Base-by-base conservation (phyloP, 768 basidiomycete species). In the Psilocybe tampanensis region DNA sequence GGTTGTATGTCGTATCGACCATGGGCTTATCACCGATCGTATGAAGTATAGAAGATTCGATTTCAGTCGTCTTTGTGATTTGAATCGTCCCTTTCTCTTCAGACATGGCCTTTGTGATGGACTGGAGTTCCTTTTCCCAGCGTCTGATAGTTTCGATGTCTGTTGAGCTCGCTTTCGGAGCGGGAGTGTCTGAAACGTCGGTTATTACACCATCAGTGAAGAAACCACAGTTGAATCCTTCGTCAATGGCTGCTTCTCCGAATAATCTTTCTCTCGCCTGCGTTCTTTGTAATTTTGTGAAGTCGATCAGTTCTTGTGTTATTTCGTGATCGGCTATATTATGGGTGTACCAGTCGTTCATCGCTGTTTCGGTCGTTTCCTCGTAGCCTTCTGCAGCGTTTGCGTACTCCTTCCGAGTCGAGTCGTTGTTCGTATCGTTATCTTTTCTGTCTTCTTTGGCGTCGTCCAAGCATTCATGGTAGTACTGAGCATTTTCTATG, bases 401-500 rank as follows among this genome's bases (percentile, higher is more conserved):
- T 9, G 29, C 9, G 29, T 13, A 15, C 19, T 42, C 5, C 15
- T 5, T 3, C 41, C 41, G n/a, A n/a, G n/a, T 42, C 5, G 15
- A 17, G 17, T 42, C 41, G 19, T 3, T 5, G 6, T 19, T 42
- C 19, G 15, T 3, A 6, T 42, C 41, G 19, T 3, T 5, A 17
- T 19, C 15, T 13, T 19, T 15, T 42, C 41, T 42, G n/a, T 17
- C 41, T 13, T 17, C 13, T 42, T 42, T 19, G 3, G 59, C 39
- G 12, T 52, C 45, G 6, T 67, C 65, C 1, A 54, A 39, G 41
- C 67, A 68, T 23, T 74, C 68, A 55, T 74, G 62, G 22, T 67
- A 75, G 43, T 75, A 75, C 23, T 74, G 68, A 1, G 73, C 61
- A 17, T 72, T 70, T 0, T 47, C 29, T 43, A 43, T 21, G 1